Percentiles rank a stretch among this genome's conserved stretches.
Evolutionary conservation across 108 stramenopile genomes (phyloP).

Genomic region (Aureococcus anophagefferens): DNA sequence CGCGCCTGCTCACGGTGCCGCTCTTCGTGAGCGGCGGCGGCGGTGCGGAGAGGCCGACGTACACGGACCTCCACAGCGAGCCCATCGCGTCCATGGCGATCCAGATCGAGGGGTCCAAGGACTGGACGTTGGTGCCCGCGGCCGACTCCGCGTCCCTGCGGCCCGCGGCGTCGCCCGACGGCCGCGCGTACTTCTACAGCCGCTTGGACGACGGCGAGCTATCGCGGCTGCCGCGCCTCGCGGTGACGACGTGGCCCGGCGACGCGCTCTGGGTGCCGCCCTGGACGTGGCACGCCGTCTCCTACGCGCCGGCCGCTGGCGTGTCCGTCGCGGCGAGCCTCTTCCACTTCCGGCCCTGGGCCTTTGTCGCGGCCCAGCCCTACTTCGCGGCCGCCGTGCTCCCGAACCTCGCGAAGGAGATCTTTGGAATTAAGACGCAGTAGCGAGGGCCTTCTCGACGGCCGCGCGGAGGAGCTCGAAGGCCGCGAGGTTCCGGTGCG

Average conservation of each 20-base stretch:
- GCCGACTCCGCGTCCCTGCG: slow-evolving; percentile 38
- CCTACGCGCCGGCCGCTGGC: slow-evolving; percentile 38
- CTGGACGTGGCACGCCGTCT: slow-evolving; percentile 80
- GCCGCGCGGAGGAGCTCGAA: too few species aligned
- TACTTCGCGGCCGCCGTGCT: slow-evolving; percentile 59
- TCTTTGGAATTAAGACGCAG: slow-evolving; percentile 51
- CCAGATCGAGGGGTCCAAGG: slow-evolving; percentile 52
- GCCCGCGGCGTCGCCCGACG: slow-evolving; percentile 56
- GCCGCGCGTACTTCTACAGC: slow-evolving; percentile 59
- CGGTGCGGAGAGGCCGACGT: neutral
- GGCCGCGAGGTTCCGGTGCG: too few species aligned
- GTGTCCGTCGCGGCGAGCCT: slow-evolving; percentile 62
- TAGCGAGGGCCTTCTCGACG: slow-evolving; percentile 2
- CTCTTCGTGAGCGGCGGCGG: neutral
- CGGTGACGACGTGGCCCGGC: slow-evolving; percentile 40
- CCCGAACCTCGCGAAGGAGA: slow-evolving; percentile 59
- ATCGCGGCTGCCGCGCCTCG: slow-evolving; percentile 39
- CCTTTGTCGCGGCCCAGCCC: slow-evolving; percentile 51
- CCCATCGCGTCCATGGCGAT: slow-evolving; percentile 71
- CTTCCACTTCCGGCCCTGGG: slow-evolving; percentile 68
- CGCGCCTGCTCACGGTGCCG: neutral
- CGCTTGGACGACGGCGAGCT: slow-evolving; percentile 21
- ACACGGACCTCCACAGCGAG: slow-evolving; percentile 68
- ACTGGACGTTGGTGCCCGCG: slow-evolving; percentile 63
- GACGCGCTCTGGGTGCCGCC: slow-evolving; percentile 71